These are phyloP conservation scores for Thoreauomyces humboldtii DNA, from an alignment of 192 early-diverging fungal genomes.

Conservation along the genomic window DNA sequence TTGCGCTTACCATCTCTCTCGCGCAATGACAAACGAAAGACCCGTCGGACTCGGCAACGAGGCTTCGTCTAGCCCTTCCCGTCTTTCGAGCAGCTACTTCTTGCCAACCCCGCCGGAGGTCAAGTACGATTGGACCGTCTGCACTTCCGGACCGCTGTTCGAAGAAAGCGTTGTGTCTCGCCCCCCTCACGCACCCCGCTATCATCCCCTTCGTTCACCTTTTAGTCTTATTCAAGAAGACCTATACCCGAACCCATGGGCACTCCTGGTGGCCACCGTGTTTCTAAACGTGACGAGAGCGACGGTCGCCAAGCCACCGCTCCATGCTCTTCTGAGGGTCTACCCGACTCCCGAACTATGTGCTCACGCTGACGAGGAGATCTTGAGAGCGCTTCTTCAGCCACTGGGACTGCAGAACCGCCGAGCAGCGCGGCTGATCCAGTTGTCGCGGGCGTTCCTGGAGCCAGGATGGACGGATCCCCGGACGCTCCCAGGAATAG, in stretches of 20 bases:
- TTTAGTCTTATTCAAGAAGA: background rate
- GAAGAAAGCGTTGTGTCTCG: background rate
- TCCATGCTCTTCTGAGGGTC: background rate
- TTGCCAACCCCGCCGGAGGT: too few relatives aligned
- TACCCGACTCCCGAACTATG: background rate
- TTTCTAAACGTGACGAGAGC: constrained; percentile 7
- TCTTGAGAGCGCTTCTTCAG: background rate
- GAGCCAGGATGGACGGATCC: background rate
- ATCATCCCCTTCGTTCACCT: background rate
- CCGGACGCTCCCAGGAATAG: background rate
- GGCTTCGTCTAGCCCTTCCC: too few relatives aligned
- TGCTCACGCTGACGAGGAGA: background rate
- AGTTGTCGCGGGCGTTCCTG: constrained; percentile 1
- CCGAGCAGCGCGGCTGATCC: background rate
- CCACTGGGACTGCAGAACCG: constrained; percentile 1
- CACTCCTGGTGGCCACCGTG: constrained; percentile 6
- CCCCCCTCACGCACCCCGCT: background rate
- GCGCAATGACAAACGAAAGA: too few relatives aligned
- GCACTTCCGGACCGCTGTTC: too few relatives aligned
- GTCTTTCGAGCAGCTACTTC: too few relatives aligned
- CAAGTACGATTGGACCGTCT: too few relatives aligned
- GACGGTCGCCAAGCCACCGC: background rate
- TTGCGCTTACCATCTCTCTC: too few relatives aligned
- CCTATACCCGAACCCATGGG: constrained; percentile 5
- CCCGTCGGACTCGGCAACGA: too few relatives aligned